These are phyloP conservation scores for Aspergillus nanangensis DNA, from an alignment of 495 filamentous ascomycete species.

Conservation along the genomic window DNA sequence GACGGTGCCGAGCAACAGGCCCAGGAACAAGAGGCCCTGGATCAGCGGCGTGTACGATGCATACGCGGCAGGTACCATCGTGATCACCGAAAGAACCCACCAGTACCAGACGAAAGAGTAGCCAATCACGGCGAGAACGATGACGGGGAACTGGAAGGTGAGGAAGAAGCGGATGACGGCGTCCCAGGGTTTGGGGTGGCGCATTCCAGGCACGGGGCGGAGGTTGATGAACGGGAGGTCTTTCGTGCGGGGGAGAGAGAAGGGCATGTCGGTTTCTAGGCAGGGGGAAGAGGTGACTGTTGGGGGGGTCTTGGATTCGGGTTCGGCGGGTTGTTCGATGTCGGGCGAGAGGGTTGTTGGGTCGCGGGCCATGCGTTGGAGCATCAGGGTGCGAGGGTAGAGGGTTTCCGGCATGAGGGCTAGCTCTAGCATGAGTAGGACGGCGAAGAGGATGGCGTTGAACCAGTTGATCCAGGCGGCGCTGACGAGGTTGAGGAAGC, in stretches of 20 bases:
- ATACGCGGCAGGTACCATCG: conserved; percentile 58
- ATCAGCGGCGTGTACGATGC: conserved; percentile 43
- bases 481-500: conserved; percentile 48
- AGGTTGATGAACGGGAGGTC: background rate
- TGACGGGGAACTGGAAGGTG: conserved; percentile 44
- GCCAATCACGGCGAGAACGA: conserved; percentile 41
- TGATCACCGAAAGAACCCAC: conserved; percentile 60
- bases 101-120: conserved; percentile 61
- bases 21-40: conserved; percentile 56
- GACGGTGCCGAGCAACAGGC: conserved; percentile 53
- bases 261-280: background rate
- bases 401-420: conserved; percentile 56
- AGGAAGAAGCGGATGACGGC: conserved; percentile 41
- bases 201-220: background rate
- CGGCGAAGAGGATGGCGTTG: conserved; percentile 52
- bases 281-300: background rate
- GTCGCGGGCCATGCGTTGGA: conserved; percentile 26
- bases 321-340: conserved; percentile 23
- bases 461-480: conserved; percentile 57
- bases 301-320: too few relatives aligned
- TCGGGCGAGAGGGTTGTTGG: conserved; percentile 4
- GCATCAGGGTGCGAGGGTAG: conserved; percentile 52
- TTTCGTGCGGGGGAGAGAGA: background rate
- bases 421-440: conserved; percentile 46
- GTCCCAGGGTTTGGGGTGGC: conserved; percentile 20